Base-by-base conservation (phyloP, 2,329 filamentous ascomycete species). In the Aspergillus thermomutatus region DNA sequence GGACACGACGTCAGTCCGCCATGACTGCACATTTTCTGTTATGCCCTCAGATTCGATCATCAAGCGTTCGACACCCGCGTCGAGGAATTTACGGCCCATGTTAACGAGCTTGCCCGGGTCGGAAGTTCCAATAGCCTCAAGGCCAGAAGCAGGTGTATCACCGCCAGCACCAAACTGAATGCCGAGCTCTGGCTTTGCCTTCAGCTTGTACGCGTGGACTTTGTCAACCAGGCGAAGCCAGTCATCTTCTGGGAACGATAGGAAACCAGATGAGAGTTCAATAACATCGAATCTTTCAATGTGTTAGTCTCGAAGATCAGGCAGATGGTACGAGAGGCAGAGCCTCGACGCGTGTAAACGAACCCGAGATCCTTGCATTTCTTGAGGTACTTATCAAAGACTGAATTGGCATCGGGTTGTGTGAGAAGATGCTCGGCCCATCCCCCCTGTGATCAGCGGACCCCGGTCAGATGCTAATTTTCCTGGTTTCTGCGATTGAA, bases 11-110 rank as follows among this genome's bases (percentile, higher is more conserved):
- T 84, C 82, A 2, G 80, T 84, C 55, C 80, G 71, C 82, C 82
- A 83, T 8, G 68, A 73, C 52, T 69, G 72, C 6, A 84, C 80
- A 52, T 83, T 84, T 71, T 83, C 81, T 0, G 82, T 84, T 60
- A 84, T 84, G 0, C 82, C 82, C 68, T 84, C 81, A n/a, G 80
- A 83, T 64, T 85, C 81, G 54, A 83, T 82, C 81, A 84, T 84
- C 62, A 84, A 73, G 8, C 80, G 71, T 66, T 83, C 81, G 3
- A 84, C 80, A 0, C 81, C 82, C 0, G 74, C 77, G 19, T 79
- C 73, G 17, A 83, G 72, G 60, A 84, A 84, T 45, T 72, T 71
- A 56, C 72, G 77, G 10, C 79, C 81, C 59, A 83, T 65, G 54
- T 79, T 77, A 21, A 83, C 73, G 28, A 83, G 65, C 58, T 80